Percentiles rank a stretch among this genome's conserved stretches.
phyloP scores from a whole-genome alignment of 2,329 filamentous ascomycete species.

The Hymenoscyphus infarciens region DNA sequence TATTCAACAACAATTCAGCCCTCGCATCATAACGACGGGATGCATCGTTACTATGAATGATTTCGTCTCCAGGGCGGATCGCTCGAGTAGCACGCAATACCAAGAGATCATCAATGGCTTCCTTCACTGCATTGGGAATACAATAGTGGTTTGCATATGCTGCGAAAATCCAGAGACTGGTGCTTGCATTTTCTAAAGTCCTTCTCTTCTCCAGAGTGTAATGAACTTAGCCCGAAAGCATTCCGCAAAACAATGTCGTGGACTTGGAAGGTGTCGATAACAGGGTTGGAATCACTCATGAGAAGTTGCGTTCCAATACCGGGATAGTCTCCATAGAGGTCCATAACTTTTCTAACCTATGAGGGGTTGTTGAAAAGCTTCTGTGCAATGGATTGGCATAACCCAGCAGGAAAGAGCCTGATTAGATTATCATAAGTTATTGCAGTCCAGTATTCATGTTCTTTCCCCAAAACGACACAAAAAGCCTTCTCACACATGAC shows the following conservation, averaged over 20 bases:
- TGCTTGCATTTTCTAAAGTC: constrained; percentile 37
- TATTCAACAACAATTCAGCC: background rate
- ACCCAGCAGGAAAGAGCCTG: constrained; percentile 19
- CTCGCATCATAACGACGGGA: constrained; percentile 12
- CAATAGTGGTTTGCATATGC: constrained; percentile 43
- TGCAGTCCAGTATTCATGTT: constrained; percentile 32
- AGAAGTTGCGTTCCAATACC: constrained; percentile 20
- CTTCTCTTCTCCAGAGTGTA: constrained; percentile 21
- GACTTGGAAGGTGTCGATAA: constrained; percentile 49
- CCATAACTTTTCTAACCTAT: background rate
- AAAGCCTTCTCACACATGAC: constrained; percentile 56
- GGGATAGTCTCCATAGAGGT: background rate
- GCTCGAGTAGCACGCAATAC: constrained; percentile 47
- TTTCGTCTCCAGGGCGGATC: constrained; percentile 43
- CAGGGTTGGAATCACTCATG: constrained; percentile 36
- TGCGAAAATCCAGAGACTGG: background rate
- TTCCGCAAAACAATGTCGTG: constrained; percentile 43
- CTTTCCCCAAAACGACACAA: constrained; percentile 29
- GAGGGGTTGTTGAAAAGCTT: background rate
- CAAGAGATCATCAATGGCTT: constrained; percentile 53
- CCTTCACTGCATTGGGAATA: constrained; percentile 42
- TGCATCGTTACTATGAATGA: constrained; percentile 41
- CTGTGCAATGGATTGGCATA: constrained; percentile 29
- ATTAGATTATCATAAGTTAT: constrained; percentile 32
- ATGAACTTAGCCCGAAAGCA: constrained; percentile 38